Evolutionary conservation across 495 filamentous ascomycete species (phyloP).

Genomic region (Xylaria flabelliformis): DNA sequence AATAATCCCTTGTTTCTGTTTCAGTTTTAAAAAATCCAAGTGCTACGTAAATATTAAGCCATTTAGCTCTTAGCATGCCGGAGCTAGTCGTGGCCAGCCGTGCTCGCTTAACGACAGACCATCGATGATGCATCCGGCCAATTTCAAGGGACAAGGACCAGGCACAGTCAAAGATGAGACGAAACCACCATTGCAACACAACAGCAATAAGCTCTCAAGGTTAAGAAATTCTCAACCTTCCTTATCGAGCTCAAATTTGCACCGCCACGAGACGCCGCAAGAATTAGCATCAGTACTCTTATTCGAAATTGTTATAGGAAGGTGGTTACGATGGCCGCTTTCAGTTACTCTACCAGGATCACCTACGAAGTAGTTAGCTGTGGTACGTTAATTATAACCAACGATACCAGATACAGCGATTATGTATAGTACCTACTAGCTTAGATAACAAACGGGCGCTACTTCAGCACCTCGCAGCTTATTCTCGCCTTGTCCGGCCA

Average conservation of each 20-base stretch:
- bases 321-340: neutral
- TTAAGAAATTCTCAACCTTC: slow-evolving; percentile 4
- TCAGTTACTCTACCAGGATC: neutral
- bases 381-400: neutral
- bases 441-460: neutral
- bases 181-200: slow-evolving; percentile 4
- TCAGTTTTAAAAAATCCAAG: neutral
- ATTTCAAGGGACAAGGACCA: slow-evolving; percentile 2
- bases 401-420: neutral
- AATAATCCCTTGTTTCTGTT: neutral
- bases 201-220: neutral
- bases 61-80: neutral
- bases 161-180: neutral
- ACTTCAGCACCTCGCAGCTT: neutral
- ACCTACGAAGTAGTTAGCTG: neutral
- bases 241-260: neutral
- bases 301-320: neutral
- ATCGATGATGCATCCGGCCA: slow-evolving; percentile 13
- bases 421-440: neutral
- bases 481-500: no score
- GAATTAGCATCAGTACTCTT: neutral
- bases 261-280: neutral
- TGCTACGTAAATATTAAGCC: neutral
- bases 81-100: no score
- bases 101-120: neutral